Percentiles rank a stretch among this genome's conserved stretches.
These are phyloP conservation scores for Xylariaceae sp. DNA, from an alignment of 2,329 filamentous ascomycete genomes.

Conservation along the genomic window DNA sequence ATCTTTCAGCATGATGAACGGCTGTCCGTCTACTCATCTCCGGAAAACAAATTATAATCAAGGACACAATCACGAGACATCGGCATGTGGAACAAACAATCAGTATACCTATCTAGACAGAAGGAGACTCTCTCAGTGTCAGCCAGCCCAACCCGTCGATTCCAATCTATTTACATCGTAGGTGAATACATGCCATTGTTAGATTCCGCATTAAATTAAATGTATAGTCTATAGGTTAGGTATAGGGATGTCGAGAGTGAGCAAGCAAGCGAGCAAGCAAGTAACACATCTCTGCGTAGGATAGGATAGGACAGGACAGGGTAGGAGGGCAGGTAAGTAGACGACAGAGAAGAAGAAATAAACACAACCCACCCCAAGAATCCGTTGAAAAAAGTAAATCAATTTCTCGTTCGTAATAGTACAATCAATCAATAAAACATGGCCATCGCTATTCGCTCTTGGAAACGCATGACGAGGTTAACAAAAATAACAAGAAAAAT, in stretches of 20 bases:
- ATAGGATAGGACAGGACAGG: too few species aligned
- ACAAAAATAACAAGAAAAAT: too few species aligned
- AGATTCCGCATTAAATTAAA: conserved; percentile 12
- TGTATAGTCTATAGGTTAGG: conserved; percentile 6
- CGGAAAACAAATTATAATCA: too few species aligned
- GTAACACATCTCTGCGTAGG: too few species aligned
- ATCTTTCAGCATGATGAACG: too few species aligned
- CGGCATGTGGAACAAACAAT: background rate
- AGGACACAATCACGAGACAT: background rate
- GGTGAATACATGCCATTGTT: background rate
- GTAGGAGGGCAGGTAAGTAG: too few species aligned
- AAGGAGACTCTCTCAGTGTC: background rate
- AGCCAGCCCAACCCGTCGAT: background rate
- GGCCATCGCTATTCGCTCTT: background rate
- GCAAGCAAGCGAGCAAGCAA: too few species aligned
- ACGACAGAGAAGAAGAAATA: background rate
- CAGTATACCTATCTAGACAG: background rate
- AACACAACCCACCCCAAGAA: background rate
- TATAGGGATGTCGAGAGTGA: background rate
- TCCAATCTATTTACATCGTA: background rate
- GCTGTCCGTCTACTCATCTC: too few species aligned
- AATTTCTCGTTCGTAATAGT: background rate
- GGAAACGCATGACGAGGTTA: background rate
- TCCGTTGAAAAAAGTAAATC: background rate
- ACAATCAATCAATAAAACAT: background rate